Evolutionary conservation across 2,329 filamentous ascomycete genomes (phyloP), one percentile per base, ranked within the genome.

Genomic region (Magnaporthales sp.): DNA sequence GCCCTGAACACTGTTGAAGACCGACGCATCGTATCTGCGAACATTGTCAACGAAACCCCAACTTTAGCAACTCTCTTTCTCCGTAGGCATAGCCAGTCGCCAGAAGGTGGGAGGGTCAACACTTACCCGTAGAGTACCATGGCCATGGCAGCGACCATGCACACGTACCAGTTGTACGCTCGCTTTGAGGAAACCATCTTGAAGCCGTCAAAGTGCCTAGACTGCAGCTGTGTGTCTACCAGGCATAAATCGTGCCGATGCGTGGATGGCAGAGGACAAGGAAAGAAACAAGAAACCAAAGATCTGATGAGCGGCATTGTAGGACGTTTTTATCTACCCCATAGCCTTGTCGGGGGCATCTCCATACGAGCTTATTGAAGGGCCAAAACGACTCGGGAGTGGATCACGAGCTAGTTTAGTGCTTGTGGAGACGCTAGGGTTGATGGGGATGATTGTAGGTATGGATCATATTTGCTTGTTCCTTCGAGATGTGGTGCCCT

Each of bases 41-140:
- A 46, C 38, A 46, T 46, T 13, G n/a, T 46, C 15, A 46, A n/a
- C n/a, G n/a, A n/a, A n/a, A n/a, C n/a, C 38, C 15, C 8, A n/a
- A 46, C 1, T 13, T 46, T 6, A 46, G 38, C n/a, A n/a, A n/a
- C n/a, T n/a, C n/a, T n/a, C n/a, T n/a, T 38, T 38, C 38, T 5
- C 38, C 38, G 3, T 46, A n/a, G n/a, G n/a, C n/a, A n/a, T n/a
- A n/a, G n/a, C n/a, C n/a, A n/a, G n/a, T n/a, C n/a, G n/a, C n/a
- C n/a, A n/a, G n/a, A n/a, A n/a, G n/a, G n/a, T n/a, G n/a, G n/a
- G n/a, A n/a, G n/a, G n/a, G n/a, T n/a, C n/a, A n/a, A n/a, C n/a
- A 91, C 89, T 74, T 91, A 91, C 67, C 89, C 89, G 74, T 91
- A 91, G 61, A 91, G 81, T 26, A 91, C 87, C 89, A 91, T 91